phyloP scores from a whole-genome alignment of 2,329 filamentous ascomycete species.

The Xylariaceae sp. region DNA sequence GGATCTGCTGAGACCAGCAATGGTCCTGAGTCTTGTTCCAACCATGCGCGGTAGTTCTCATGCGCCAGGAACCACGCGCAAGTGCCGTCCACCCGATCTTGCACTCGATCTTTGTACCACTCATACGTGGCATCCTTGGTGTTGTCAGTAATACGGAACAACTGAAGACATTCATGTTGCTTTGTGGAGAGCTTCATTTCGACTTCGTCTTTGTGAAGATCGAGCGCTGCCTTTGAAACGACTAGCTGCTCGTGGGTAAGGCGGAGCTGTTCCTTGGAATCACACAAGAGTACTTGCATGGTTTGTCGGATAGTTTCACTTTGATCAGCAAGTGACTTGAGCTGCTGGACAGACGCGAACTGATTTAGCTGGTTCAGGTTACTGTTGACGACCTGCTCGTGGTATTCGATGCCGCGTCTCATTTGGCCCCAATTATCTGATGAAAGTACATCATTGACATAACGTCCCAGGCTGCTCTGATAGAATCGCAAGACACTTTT shows the following conservation, averaged over 20 bases:
- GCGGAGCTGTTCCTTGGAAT: not conserved
- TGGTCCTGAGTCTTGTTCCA: constrained; percentile 8
- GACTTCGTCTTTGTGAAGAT: constrained; percentile 6
- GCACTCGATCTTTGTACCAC: constrained; percentile 17
- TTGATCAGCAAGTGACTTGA: constrained; percentile 1
- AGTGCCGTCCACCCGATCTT: constrained; percentile 9
- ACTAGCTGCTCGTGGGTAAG: not conserved
- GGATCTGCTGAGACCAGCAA: constrained; percentile 17
- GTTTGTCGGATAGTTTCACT: not conserved
- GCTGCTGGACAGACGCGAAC: not conserved
- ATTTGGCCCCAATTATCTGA: constrained; percentile 22
- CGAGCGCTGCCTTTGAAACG: not conserved
- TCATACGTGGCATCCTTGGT: constrained; percentile 10
- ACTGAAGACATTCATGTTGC: constrained; percentile 2
- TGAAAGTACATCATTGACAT: constrained; percentile 16
- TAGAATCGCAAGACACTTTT: constrained; percentile 32
- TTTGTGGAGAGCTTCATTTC: constrained; percentile 1
- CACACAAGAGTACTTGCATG: constrained; percentile 1
- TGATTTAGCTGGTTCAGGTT: constrained; percentile 5
- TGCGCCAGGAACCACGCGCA: constrained; percentile 13
- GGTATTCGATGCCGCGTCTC: constrained; percentile 9
- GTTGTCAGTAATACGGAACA: constrained; percentile 9
- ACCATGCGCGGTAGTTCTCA: constrained; percentile 8
- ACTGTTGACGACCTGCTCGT: not conserved
- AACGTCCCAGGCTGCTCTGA: constrained; percentile 10